Base-by-base conservation (phyloP, 192 early-diverging fungal species). In the Diversispora eburnea region DNA sequence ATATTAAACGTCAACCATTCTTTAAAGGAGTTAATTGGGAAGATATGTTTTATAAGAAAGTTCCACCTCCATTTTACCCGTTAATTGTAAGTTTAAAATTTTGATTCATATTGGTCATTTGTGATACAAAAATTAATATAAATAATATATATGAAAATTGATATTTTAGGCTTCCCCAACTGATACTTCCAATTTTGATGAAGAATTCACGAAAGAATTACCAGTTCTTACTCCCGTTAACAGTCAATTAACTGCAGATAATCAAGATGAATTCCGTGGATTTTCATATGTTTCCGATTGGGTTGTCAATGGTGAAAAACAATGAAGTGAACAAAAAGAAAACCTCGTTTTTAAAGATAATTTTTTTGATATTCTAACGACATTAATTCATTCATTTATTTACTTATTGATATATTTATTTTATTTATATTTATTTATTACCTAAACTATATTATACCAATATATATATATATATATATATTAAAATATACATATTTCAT, bases 171-270 rank as follows among this genome's bases (percentile, higher is more conserved):
- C 72, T 63, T 73, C 83, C 41, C 88, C 92, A 52, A 88, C 91
- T 15, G 97, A 99, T 76, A 91, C 92, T 12, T 97, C 95, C 48
- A 98, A 98, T 89, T 99, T 99, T 91, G 97, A 99, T 76, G 88
- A 90, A 19, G 96, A 99, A 84, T 99, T 99, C 75, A 99, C 97
- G n/a, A 84, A 86, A 49, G 96, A 98, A 85, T 82, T 85, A 63
- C 96, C 97, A 2, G 93, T 94, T 0, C 77, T 99, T 65, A 98
- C 97, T 17, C 97, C 96, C 0, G 91, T 93, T 57, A 89, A 95
- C 66, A 91, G 90, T 55, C 87, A 93, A 41, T 81, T 98, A 55
- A 89, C 87, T 4, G 80, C 82, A 15, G 84, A 85, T 5, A 92
- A 97, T 77, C 97, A 99, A 82, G 90, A 94, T 77, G 94, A 98